Evolutionary conservation across 108 stramenopile genomes (phyloP).

Genomic region (Pseudonitzschia pungens): DNA sequence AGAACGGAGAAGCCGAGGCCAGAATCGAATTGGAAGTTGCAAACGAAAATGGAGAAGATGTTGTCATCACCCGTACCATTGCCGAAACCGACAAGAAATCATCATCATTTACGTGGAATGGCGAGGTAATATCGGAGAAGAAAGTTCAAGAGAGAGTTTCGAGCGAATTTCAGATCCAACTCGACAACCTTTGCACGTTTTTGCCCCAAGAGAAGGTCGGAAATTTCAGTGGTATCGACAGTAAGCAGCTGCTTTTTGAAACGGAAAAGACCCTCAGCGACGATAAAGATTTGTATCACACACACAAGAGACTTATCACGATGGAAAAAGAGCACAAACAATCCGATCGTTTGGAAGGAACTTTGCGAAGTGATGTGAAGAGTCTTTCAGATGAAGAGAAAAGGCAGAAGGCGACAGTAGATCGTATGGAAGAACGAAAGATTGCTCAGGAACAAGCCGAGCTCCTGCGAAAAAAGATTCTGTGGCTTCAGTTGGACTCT

Average conservation of each 20-base stretch:
- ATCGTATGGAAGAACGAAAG: conserved; percentile 69
- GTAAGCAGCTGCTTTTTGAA: conserved; percentile 76
- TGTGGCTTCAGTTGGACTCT: conserved; percentile 71
- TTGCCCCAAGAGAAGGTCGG: conserved; percentile 96
- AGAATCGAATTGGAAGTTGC: conserved; percentile 82
- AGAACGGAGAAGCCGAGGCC: conserved; percentile 79
- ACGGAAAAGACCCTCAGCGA: conserved; percentile 79
- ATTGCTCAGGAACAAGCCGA: conserved; percentile 48
- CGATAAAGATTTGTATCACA: conserved; percentile 51
- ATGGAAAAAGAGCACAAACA: conserved; percentile 51
- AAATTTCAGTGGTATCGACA: conserved; percentile 81
- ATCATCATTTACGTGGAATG: conserved; percentile 26
- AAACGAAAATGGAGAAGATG: conserved; percentile 21
- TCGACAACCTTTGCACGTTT: conserved; percentile 96
- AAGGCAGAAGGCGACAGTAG: conserved; percentile 64
- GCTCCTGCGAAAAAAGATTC: conserved; percentile 58
- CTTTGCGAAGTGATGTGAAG: conserved; percentile 27
- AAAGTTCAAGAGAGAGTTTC: conserved; percentile 62
- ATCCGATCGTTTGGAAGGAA: no score
- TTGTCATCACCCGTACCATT: conserved; percentile 30
- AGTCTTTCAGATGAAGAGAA: conserved; percentile 51
- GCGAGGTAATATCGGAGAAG: conserved; percentile 34
- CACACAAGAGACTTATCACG: conserved; percentile 74
- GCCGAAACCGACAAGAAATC: background rate
- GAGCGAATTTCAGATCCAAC: conserved; percentile 66